A percentile compares a stretch with the other conserved stretches of the same genome.
Evolutionary conservation across 208 protist species (phyloP).

Genomic region (Vickermania spadyakhi): DNA sequence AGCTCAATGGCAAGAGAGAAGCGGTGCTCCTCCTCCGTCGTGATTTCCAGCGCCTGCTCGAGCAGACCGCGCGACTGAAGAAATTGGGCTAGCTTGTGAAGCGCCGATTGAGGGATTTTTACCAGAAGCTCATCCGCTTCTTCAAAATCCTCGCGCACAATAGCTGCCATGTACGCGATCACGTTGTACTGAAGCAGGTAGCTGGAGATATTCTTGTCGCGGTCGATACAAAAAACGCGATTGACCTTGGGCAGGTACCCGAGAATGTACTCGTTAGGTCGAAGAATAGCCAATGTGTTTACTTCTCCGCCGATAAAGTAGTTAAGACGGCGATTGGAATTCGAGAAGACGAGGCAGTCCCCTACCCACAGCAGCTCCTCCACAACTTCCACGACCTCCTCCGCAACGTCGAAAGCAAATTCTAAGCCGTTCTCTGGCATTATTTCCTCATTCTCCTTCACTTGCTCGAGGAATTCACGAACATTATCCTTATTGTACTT

Average conservation of each 20-base stretch:
- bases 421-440: slow-evolving; percentile 88
- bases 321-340: slow-evolving; percentile 88
- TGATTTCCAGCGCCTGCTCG: slow-evolving; percentile 90
- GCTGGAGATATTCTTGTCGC: slow-evolving; percentile 85
- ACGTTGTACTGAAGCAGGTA: slow-evolving; percentile 90
- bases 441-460: slow-evolving; percentile 33
- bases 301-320: slow-evolving; percentile 96
- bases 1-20: slow-evolving; percentile 94
- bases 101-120: slow-evolving; percentile 65
- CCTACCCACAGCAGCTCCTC: slow-evolving; percentile 93
- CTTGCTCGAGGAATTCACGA: slow-evolving; percentile 50
- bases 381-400: slow-evolving; percentile 91
- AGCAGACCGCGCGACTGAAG: slow-evolving; percentile 88
- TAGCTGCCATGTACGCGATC: slow-evolving; percentile 96
- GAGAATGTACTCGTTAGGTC: slow-evolving; percentile 82
- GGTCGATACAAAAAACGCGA: slow-evolving; percentile 95
- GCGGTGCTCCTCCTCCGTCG: slow-evolving; percentile 92
- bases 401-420: slow-evolving; percentile 92
- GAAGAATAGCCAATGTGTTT: slow-evolving; percentile 88
- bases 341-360: slow-evolving; percentile 97
- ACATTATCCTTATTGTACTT: slow-evolving; percentile 89
- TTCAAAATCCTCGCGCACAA: slow-evolving; percentile 93
- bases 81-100: slow-evolving; percentile 92
- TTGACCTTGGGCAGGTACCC: slow-evolving; percentile 96
- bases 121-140: slow-evolving; percentile 75